Percentiles rank a stretch among this genome's conserved stretches.
These are phyloP conservation scores for Alternaria infectoria DNA, from an alignment of 2,329 filamentous ascomycete genomes.

Conservation along the genomic window DNA sequence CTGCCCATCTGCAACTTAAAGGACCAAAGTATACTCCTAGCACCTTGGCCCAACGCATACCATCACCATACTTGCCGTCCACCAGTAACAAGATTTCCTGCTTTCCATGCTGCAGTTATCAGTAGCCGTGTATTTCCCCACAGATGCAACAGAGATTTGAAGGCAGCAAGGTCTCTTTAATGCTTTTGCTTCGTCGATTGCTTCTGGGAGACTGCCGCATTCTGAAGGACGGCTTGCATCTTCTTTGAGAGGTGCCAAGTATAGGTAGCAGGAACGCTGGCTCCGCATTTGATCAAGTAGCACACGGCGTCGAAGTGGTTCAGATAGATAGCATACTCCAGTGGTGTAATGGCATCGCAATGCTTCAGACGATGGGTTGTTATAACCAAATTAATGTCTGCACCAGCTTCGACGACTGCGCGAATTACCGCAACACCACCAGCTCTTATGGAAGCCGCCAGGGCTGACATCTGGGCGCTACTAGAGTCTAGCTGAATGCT, in stretches of 20 bases:
- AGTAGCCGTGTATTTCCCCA: not conserved
- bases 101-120: not conserved
- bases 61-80: too few relatives aligned
- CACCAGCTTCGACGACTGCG: not conserved
- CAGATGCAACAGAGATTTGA: not conserved
- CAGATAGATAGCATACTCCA: not conserved
- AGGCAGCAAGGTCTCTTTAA: not conserved
- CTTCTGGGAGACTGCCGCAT: not conserved
- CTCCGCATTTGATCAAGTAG: not conserved
- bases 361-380: not conserved
- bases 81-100: not conserved
- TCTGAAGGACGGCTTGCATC: not conserved
- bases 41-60: too few relatives aligned
- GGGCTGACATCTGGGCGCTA: not conserved
- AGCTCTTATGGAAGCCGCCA: not conserved
- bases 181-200: not conserved
- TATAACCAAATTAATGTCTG: not conserved
- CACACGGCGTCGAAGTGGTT: not conserved
- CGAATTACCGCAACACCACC: not conserved
- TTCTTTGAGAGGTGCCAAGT: not conserved
- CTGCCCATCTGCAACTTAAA: not conserved
- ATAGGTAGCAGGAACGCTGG: not conserved
- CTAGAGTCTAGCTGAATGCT: not conserved
- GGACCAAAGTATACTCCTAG: too few relatives aligned
- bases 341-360: not conserved